Evolutionary conservation across 2,329 filamentous ascomycete genomes (phyloP), one percentile per base, ranked within the genome.

Genomic region (Allantophomopsis lycopodina): DNA sequence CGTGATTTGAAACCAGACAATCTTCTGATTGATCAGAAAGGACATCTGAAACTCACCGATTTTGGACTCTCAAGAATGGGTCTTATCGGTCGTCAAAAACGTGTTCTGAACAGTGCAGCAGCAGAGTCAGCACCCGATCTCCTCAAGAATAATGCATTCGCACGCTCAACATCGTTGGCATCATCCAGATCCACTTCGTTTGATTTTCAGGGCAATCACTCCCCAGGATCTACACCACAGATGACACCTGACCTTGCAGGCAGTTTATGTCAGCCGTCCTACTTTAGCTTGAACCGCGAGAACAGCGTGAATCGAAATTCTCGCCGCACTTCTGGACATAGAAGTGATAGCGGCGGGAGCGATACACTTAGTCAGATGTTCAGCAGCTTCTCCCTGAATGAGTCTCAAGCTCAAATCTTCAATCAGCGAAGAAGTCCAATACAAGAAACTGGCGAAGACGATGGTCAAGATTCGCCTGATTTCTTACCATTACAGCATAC

Each of bases 31-130:
- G 93, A 98, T 55, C 86, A 93, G 51, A 94, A 87, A 53, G 91
- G 91, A 2, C 91, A 98, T 61, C 65, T 98, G 42, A 98, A 98
- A 61, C 68, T 98, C 51, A 98, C 93, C 1, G 91, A 98, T 58
- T 98, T 98, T 63, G 91, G 91, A 44, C 68, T 98, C 18, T 98
- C 91, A 11, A 79, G 91, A 20, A 96, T 98, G 89, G 93, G 91
- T 56, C 68, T 98, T 46, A 83, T 98, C 44, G 91, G 91, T 43
- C 83, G 91, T 52, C 91, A 98, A 61, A 96, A 98, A 65, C 79
- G 91, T 52, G 86, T 89, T 16, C 68, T 95, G 36, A 91, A 81
- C 55, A 79, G 72, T 63, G 73, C 76, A 71, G 30, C 12, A 55
- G 67, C 77, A 20, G 89, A 98, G 47, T 77, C 81, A n/a, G 87